A percentile compares a stretch with the other conserved stretches of the same genome.
These are phyloP conservation scores for Brassica nigra DNA, from an alignment of 345 rosid species.

Conservation along the genomic window DNA sequence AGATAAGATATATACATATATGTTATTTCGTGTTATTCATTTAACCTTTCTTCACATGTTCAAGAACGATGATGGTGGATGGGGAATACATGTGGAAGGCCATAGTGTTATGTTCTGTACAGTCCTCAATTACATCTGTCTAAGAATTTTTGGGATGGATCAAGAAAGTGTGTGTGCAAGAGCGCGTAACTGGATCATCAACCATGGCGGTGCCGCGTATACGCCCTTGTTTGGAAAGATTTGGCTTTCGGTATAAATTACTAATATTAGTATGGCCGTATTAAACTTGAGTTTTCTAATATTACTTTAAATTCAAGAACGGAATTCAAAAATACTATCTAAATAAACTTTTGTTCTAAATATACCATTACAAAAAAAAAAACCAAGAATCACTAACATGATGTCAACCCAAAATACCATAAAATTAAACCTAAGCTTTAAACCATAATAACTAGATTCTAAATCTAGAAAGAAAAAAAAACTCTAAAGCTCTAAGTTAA, in stretches of 20 bases:
- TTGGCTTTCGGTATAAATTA: conserved; percentile 31
- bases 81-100: conserved; percentile 87
- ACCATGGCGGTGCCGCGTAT: conserved; percentile 70
- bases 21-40: neutral
- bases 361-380: no score
- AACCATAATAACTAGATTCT: no score
- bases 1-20: neutral
- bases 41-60: neutral
- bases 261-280: no score
- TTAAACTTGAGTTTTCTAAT: no score
- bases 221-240: conserved; percentile 64
- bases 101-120: conserved; percentile 77
- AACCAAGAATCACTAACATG: no score
- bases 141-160: conserved; percentile 63
- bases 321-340: no score
- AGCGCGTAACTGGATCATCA: conserved; percentile 73
- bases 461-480: no score
- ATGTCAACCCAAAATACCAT: no score
- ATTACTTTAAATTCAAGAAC: no score
- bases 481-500: no score
- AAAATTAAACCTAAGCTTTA: no score
- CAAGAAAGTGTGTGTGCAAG: conserved; percentile 42
- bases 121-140: conserved; percentile 54
- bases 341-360: no score
- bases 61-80: conserved; percentile 56